Evolutionary conservation across 2,329 filamentous ascomycete species (phyloP), one percentile per base, ranked within the genome.

Genomic region (Tolypocladium sp.): DNA sequence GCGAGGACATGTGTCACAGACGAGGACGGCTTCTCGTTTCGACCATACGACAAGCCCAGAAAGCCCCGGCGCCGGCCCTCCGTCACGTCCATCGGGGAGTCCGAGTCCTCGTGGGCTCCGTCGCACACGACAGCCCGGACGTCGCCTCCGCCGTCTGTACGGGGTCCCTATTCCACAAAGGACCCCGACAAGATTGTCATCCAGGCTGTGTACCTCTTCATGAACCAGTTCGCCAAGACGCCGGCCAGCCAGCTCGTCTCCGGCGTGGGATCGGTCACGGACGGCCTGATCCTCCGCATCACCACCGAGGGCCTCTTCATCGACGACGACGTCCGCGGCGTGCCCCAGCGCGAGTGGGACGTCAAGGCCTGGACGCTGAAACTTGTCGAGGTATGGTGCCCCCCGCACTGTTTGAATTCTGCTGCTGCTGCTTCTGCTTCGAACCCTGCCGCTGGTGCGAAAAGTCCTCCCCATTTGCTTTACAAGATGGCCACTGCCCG

Each of bases 341-440:
- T 97, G 20, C 87, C 91, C n/a, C 92, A 97, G 75, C 86, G 94
- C 61, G 94, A 99, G 76, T 99, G 94, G 94, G 94, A 99, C 72
- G 86, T 97, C 70, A 97, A 97, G 74, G 92, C 93, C 33, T 97
- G 94, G 94, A 96, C 92, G 51, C 83, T 99, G 75, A 97, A 96
- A 76, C 79, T 89, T 64, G 86, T 95, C 73, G 94, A 97, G 82
- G 87, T 94, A 78, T 91, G 88, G 85, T 92, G 88, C 71, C 84
- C 86, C 69, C 81, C 83, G 68, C 83, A 87, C 73, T 84, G 76
- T 72, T 76, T 83, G 71, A 77, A 77, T 70, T 71, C 73, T 65
- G 73, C 72, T 66, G 71, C 73, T 40, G 57, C 62, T 64, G 61
- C 75, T 27, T 57, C 41, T 67, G 68, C 76, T 65, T 70, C 76